These are phyloP conservation scores for Herpetomonas samuelpessoai DNA, from an alignment of 208 protist species.

Conservation along the genomic window DNA sequence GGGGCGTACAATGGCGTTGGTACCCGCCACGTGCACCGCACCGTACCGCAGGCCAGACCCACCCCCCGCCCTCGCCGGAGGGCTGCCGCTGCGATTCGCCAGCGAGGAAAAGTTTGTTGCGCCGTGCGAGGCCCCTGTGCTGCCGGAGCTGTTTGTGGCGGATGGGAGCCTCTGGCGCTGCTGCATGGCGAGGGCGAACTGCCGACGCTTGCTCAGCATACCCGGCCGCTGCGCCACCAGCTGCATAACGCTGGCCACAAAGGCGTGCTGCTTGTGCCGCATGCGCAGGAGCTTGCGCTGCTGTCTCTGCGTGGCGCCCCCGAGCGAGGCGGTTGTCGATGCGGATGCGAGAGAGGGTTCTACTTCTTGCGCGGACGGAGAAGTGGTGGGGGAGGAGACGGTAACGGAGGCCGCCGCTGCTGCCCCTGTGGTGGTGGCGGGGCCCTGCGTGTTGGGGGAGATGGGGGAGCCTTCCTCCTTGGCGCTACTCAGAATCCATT, in stretches of 20 bases:
- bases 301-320: background rate
- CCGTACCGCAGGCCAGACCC: background rate
- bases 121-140: no score
- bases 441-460: background rate
- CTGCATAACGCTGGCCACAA: background rate
- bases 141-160: background rate
- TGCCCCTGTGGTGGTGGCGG: background rate
- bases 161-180: background rate
- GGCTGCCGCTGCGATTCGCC: no score
- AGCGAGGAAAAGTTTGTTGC: background rate
- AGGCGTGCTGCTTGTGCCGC: background rate
- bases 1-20: no score
- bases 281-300: background rate
- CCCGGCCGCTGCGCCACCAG: background rate
- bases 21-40: background rate
- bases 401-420: background rate
- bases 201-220: background rate
- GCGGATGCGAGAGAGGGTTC: no score
- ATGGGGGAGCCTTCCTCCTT: background rate
- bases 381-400: no score
- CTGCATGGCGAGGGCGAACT: background rate
- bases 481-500: background rate
- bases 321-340: no score
- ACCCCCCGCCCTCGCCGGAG: no score
- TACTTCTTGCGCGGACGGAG: no score